Base-by-base conservation (phyloP, 1,139 yeast genomes). In the Tardiomyces digboiensis region DNA sequence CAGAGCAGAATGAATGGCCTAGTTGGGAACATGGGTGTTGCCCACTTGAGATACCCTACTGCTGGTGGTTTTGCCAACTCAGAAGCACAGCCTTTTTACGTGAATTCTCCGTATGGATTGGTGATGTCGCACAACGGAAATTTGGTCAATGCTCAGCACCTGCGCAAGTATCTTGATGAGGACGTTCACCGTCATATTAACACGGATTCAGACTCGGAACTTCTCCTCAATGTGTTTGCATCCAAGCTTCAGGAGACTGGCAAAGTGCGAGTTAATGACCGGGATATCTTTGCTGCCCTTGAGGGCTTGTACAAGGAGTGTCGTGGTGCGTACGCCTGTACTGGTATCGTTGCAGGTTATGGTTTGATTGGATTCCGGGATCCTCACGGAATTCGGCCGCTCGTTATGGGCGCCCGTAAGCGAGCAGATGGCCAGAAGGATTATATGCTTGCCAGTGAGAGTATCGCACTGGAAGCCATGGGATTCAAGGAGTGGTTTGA, bases 61-160 rank as follows among this genome's bases (percentile, higher is more conserved):
- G 97, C 98, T 36, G 98, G 99, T n/a, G 84, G 95, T 7, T 80
- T 87, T 56, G 93, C 97, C 44, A 91, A 89, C 49, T 81, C 95
- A 48, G 99, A 91, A 67, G 98, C 99, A 3, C 99, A 91, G 68
- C 99, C 99, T 5, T 93, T 91, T 60, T 91, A 93, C 61, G 99
- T 91, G 52, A 91, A 91, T 68, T 81, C 96, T 40, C 98, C 98
- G 3, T 91, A 88, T 58, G 98, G 98, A 46, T 81, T 91, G 50
- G 77, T 85, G 39, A 63, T 93, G 63, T 78, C 93, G 47, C 98
- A 91, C 66, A 91, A 91, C 63, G 98, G 98, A 57, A 91, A 93
- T 65, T 73, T 91, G 59, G 95, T 89, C 48, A 93, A 91, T 64
- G 85, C 94, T 7, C 76, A 73, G 14, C 85, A 84, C 48, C 73